These are phyloP conservation scores for Phialophora expanda DNA, from an alignment of 2,329 filamentous ascomycete genomes.

Conservation along the genomic window DNA sequence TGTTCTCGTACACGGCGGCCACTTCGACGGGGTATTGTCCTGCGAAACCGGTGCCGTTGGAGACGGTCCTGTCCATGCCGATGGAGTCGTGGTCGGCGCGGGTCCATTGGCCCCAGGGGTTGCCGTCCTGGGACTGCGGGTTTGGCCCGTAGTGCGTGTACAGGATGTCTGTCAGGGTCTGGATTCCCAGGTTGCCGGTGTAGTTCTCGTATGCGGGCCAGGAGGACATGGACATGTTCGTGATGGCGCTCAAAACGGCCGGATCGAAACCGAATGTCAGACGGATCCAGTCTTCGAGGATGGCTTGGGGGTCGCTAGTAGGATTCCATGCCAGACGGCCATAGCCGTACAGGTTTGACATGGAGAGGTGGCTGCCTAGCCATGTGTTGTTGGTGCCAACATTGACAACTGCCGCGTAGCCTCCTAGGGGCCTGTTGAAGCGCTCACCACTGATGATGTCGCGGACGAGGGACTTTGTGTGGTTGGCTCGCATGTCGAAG, in stretches of 20 bases:
- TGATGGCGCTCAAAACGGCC: constrained; percentile 63
- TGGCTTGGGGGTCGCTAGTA: constrained; percentile 54
- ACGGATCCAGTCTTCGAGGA: constrained; percentile 70
- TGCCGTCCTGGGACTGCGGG: constrained; percentile 68
- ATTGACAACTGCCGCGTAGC: constrained; percentile 70
- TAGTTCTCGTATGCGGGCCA: constrained; percentile 76
- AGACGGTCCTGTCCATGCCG: constrained; percentile 73
- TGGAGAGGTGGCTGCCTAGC: constrained; percentile 71
- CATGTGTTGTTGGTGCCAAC: constrained; percentile 70
- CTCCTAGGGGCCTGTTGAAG: constrained; percentile 63
- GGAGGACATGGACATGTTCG: constrained; percentile 68
- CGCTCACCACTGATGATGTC: constrained; percentile 66
- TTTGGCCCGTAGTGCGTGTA: constrained; percentile 72
- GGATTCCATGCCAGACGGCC: constrained; percentile 71
- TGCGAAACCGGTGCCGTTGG: constrained; percentile 68
- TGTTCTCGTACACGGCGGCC: constrained; percentile 62
- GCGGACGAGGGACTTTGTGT: constrained; percentile 60
- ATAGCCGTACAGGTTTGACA: constrained; percentile 74
- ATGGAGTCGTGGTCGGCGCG: constrained; percentile 64
- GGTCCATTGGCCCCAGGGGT: constrained; percentile 75
- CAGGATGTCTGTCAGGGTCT: constrained; percentile 71
- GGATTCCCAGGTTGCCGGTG: constrained; percentile 71
- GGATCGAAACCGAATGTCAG: constrained; percentile 66
- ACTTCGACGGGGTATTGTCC: constrained; percentile 70
- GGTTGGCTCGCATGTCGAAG: constrained; percentile 68